Evolutionary conservation across 495 filamentous ascomycete genomes (phyloP), one percentile per base, ranked within the genome.

Genomic region (Chaetomium fimeti): DNA sequence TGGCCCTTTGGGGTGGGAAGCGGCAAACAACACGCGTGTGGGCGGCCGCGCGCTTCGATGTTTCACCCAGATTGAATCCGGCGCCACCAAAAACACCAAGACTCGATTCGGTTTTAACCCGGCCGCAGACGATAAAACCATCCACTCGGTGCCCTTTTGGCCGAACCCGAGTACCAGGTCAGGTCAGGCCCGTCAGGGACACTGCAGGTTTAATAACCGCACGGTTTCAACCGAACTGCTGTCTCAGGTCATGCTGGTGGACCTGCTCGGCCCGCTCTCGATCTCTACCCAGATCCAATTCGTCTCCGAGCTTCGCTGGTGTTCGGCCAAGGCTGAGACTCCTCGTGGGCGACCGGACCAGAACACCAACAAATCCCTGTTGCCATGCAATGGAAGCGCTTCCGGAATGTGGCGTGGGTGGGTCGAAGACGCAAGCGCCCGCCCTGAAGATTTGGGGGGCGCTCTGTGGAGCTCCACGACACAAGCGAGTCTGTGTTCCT

Each of bases 401-500:
- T 63, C 42, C 40, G 52, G 52, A 49, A 48, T 51, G 18, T 25
- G 38, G 13, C 52, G 12, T 47, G 52, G 27, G 60, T 3, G 25
- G 40, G 38, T 54, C 32, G 8, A 27, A 7, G 49, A 36, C n/a
- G 28, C 53, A 42, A n/a, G 54, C 54, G 54, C 54, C 54, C 2
- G 27, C 16, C 27, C 40, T 51, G 42, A 52, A 64, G 47, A 64
- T 61, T 66, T 66, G 58, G 59, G 51, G 32, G 59, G 64, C 29
- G 42, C 43, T 60, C 48, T 2, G 56, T 54, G 62, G 62, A 47
- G 56, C 53, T 12, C 6, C 24, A 20, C 25, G 59, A 52, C 43
- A 20, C 64, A 66, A 66, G 64, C 63, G 63, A 66, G 57, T 24
- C 54, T 48, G 29, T 63, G 65, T 60, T 25, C 60, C 55, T 63